Conservation (phyloP, 441 rosid species). For the Pelargonium citronellum region DNA sequence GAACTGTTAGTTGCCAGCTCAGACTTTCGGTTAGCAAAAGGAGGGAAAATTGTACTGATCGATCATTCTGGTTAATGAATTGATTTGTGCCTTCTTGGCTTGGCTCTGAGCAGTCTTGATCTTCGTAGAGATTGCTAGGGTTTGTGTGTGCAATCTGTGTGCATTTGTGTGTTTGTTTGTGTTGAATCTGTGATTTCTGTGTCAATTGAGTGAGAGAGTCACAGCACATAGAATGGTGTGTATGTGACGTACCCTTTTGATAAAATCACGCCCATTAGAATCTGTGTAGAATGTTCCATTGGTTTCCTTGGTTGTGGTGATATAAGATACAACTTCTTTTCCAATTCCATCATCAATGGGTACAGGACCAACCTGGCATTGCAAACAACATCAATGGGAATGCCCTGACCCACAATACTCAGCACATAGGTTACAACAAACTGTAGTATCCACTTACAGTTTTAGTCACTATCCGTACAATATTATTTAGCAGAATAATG, state of each 20-base stretch:
- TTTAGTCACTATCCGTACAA: not conserved
- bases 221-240: not conserved
- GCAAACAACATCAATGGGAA: not conserved
- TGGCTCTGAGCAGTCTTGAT: too few species aligned
- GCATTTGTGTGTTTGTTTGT: too few species aligned
- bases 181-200: too few species aligned
- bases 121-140: too few species aligned
- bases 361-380: constrained; percentile 71
- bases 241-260: constrained; percentile 61
- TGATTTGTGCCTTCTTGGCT: too few species aligned
- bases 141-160: too few species aligned
- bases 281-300: constrained; percentile 87
- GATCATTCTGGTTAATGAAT: too few species aligned
- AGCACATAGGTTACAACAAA: not conserved
- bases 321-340: constrained; percentile 78
- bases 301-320: constrained; percentile 56
- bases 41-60: too few species aligned
- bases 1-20: too few species aligned
- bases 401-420: not conserved
- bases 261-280: constrained; percentile 94
- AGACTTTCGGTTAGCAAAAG: too few species aligned
- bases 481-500: too few species aligned
- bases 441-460: not conserved
- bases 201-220: too few species aligned
- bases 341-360: constrained; percentile 78